Conservation (phyloP, 805 yeast genomes). For the Saccharomycopsis vini region DNA sequence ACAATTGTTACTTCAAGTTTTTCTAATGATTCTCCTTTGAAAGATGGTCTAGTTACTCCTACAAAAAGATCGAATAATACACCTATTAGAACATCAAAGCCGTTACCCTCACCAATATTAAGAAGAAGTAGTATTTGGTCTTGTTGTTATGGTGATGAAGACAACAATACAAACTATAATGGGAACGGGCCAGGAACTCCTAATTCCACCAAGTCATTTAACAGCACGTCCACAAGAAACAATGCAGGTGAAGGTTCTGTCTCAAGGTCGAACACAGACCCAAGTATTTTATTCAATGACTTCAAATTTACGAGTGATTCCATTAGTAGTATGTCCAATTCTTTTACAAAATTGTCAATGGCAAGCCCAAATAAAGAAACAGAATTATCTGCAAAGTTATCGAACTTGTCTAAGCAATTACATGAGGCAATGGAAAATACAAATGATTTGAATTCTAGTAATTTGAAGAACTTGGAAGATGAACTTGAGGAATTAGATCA, state of each 20-base stretch:
- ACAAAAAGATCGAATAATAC: slow-evolving; percentile 2
- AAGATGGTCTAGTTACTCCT: neutral
- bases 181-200: too few species aligned
- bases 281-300: neutral
- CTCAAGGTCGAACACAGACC: too few species aligned
- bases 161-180: too few species aligned
- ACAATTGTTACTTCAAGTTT: slow-evolving; percentile 2
- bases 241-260: too few species aligned
- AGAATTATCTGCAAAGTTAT: too few species aligned
- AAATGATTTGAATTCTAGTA: slow-evolving; percentile 12
- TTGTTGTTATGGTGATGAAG: slow-evolving; percentile 16
- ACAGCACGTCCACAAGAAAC: neutral
- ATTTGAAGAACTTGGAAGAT: slow-evolving; percentile 11
- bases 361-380: neutral
- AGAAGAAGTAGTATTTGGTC: slow-evolving; percentile 15
- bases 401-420: too few species aligned
- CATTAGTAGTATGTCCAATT: neutral
- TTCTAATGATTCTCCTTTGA: neutral
- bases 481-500: slow-evolving; percentile 17
- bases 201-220: neutral
- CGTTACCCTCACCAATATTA: slow-evolving; percentile 18
- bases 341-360: neutral
- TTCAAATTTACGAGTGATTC: slow-evolving; percentile 6
- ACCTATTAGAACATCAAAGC: slow-evolving; percentile 14
- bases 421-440: too few species aligned